phyloP scores from a whole-genome alignment of 2,329 filamentous ascomycete species.

The Fragosphaeria purpurea region DNA sequence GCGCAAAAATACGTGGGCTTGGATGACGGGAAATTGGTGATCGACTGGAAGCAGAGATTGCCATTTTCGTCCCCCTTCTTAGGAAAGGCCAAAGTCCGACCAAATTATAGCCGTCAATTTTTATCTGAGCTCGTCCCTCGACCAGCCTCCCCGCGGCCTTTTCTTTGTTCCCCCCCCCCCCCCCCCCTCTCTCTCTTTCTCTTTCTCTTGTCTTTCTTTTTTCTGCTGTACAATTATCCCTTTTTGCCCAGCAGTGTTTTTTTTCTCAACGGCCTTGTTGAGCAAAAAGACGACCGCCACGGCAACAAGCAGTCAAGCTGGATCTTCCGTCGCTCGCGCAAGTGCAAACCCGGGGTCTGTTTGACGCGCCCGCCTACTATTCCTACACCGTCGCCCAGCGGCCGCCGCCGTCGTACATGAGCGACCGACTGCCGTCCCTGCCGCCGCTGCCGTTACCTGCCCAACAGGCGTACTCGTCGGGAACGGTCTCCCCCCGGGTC shows the following conservation, averaged over 20 bases:
- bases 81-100: no score
- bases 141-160: constrained; percentile 13
- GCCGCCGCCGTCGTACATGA: constrained; percentile 55
- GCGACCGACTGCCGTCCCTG: constrained; percentile 63
- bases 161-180: not conserved
- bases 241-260: not conserved
- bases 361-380: constrained; percentile 62
- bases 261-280: not conserved
- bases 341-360: constrained; percentile 68
- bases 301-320: constrained; percentile 60
- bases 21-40: no score
- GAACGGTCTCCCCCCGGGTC: constrained; percentile 64
- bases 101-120: no score
- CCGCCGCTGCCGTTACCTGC: constrained; percentile 50
- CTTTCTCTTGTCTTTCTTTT: not conserved
- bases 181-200: not conserved
- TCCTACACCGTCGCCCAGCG: constrained; percentile 51
- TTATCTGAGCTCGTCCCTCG: constrained; percentile 3
- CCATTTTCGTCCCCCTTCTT: no score
- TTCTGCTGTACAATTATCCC: not conserved
- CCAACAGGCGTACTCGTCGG: constrained; percentile 60
- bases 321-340: constrained; percentile 82
- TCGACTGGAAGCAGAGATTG: no score
- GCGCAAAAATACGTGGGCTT: no score
- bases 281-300: not conserved